Evolutionary conservation across 176 grass and related monocot genomes (phyloP).

Genomic region (Aegilops longissima): DNA sequence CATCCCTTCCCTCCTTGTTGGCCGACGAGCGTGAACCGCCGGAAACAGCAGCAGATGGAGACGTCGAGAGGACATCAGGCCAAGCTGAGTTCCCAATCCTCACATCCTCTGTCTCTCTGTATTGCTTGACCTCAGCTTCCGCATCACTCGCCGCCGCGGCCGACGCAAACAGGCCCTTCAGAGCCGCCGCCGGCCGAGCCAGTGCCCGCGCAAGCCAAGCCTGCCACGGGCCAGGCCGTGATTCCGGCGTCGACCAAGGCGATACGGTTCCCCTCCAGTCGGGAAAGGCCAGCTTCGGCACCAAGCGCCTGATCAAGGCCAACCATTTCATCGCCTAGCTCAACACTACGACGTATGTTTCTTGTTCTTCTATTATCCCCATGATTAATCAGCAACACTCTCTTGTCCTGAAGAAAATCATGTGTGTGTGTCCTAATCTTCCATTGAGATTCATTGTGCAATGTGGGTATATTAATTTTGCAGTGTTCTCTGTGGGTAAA

Average conservation of each 20-base stretch:
- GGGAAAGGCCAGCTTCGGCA: conserved; percentile 68
- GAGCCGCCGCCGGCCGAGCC: no score
- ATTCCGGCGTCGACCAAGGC: conserved; percentile 58
- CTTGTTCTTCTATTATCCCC: no score
- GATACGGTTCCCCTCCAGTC: conserved; percentile 61
- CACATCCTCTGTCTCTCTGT: no score
- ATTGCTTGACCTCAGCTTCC: background rate
- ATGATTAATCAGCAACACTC: no score
- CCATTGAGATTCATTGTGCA: background rate
- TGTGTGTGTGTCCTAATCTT: background rate
- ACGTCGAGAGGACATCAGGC: no score
- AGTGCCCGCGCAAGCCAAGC: no score
- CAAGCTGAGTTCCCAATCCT: no score
- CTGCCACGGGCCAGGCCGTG: background rate
- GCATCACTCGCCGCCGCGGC: background rate
- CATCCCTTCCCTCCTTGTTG: no score
- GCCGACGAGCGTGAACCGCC: no score
- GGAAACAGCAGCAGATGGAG: no score
- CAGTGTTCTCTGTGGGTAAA: background rate
- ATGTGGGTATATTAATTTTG: background rate
- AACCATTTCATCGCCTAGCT: conserved; percentile 88
- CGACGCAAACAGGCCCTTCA: background rate
- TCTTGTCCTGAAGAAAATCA: no score
- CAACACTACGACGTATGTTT: conserved; percentile 77
- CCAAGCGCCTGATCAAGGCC: conserved; percentile 69